Evolutionary conservation across 345 rosid genomes (phyloP), one percentile per base, ranked within the genome.

Genomic region (Heritiera littoralis): DNA sequence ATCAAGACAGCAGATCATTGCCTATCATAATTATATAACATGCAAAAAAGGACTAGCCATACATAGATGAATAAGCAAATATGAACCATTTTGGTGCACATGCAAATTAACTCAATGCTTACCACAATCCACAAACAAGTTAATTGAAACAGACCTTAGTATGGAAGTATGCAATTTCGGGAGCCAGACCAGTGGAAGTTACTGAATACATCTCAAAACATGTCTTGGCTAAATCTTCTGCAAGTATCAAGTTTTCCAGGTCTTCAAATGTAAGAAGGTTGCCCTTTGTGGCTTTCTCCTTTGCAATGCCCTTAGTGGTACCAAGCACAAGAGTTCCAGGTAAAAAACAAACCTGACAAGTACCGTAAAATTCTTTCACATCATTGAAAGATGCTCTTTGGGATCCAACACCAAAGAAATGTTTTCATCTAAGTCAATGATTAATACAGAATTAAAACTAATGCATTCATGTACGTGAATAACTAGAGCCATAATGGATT

Each of bases 241-340:
- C 98, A 77, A 96, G 99, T 90, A 90, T 92, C 87, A 96, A 79
- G 86, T 92, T 96, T 83, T 96, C 95, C 41, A 94, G 80, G 82
- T 96, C 98, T 68, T 94, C 98, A 82, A 96, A 94, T 38, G 88
- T 89, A 23, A 96, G 93, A 78, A 90, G 85, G 84, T 96, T 94
- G 35, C 90, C 88, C 76, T 85, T 87, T 90, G 90, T 83, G 66
- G 99, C 98, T 77, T 83, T 90, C 74, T 88, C 93, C 81, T 88
- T 94, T 73, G 97, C 90, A 83, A 89, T 55, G 60, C 99, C 98
- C 84, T 92, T 92, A 32, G 99, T 94, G 46, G 98, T 97, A 76
- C 98, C 99, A 84, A 96, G 98, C 13, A 98, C 99, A 85, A 96
- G 95, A 72, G 91, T 86, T 43, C 98, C 99, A 72, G 98, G 95